phyloP scores from a whole-genome alignment of 169 alveolate genomes.

The Eimeria maxima region DNA sequence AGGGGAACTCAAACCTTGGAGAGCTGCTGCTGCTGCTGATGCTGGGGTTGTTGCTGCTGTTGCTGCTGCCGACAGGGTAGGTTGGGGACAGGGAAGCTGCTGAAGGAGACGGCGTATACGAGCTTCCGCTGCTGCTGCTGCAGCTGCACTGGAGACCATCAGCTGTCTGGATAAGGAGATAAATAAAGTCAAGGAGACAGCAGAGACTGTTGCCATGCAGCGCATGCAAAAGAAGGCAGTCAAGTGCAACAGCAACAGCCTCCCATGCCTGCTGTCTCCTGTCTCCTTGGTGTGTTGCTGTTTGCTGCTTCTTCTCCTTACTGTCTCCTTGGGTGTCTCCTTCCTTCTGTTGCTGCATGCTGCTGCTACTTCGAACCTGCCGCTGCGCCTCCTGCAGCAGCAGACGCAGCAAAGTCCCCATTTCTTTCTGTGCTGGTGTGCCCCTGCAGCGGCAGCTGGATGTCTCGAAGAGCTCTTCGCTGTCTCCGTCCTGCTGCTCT shows the following conservation, averaged over 20 bases:
- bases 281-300: neutral
- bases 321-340: slow-evolving; percentile 1
- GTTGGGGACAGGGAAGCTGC: neutral
- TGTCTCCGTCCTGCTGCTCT: neutral
- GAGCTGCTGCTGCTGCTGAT: slow-evolving; percentile 30
- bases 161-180: neutral
- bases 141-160: neutral
- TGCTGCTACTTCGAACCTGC: neutral
- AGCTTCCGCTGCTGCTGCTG: too few relatives aligned
- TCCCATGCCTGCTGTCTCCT: slow-evolving; percentile 18
- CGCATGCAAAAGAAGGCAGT: neutral
- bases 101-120: neutral
- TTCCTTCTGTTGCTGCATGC: neutral
- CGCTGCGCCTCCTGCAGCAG: too few relatives aligned
- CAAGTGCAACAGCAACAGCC: neutral
- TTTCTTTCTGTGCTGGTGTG: neutral
- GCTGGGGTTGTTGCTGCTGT: slow-evolving; percentile 28
- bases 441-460: neutral
- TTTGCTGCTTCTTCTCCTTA: neutral
- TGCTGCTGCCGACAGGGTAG: neutral
- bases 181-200: slow-evolving; percentile 5
- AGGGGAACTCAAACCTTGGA: neutral
- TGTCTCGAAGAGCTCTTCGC: neutral
- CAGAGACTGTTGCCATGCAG: slow-evolving; percentile 14
- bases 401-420: slow-evolving; percentile 16